phyloP scores from a whole-genome alignment of 441 rosid species.

The Croton setiger region DNA sequence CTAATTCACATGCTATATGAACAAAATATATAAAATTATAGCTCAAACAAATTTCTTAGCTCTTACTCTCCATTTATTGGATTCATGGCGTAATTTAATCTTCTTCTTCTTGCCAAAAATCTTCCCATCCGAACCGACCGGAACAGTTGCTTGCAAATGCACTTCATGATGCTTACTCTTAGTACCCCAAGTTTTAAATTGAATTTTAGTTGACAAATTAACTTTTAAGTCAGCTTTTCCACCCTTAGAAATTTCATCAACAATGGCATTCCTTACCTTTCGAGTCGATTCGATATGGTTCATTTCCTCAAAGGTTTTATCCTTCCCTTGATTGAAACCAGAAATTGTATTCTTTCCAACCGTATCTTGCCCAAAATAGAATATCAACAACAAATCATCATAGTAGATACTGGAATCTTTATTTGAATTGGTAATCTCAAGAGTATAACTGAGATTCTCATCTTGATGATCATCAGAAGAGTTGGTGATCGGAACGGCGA shows the following conservation, averaged over 20 bases:
- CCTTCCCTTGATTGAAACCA: slow-evolving; percentile 32
- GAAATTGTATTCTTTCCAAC: slow-evolving; percentile 20
- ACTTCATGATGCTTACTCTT: slow-evolving; percentile 40
- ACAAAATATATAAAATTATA: neutral
- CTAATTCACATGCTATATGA: too few species aligned
- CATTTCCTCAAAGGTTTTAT: neutral
- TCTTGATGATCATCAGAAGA: neutral
- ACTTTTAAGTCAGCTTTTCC: slow-evolving; percentile 33
- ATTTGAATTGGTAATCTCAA: slow-evolving; percentile 38
- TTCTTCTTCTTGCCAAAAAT: slow-evolving; percentile 40
- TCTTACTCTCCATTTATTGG: slow-evolving; percentile 27
- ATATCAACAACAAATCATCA: slow-evolving; percentile 30
- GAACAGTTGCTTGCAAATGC: slow-evolving; percentile 25
- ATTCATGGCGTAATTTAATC: slow-evolving; percentile 31
- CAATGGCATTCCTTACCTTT: slow-evolving; percentile 18
- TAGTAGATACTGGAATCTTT: slow-evolving; percentile 34
- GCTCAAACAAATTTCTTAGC: slow-evolving; percentile 10
- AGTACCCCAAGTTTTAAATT: slow-evolving; percentile 30
- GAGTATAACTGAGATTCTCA: slow-evolving; percentile 14
- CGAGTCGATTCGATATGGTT: slow-evolving; percentile 1
- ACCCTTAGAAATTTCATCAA: slow-evolving; percentile 19
- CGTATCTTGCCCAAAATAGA: slow-evolving; percentile 27
- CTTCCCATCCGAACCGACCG: slow-evolving; percentile 41
- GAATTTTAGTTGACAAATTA: slow-evolving; percentile 23
- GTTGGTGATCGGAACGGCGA: slow-evolving; percentile 28